Evolutionary conservation across 345 rosid species (phyloP), one percentile per base, ranked within the genome.

Genomic region (Bruguiera sexangula): DNA sequence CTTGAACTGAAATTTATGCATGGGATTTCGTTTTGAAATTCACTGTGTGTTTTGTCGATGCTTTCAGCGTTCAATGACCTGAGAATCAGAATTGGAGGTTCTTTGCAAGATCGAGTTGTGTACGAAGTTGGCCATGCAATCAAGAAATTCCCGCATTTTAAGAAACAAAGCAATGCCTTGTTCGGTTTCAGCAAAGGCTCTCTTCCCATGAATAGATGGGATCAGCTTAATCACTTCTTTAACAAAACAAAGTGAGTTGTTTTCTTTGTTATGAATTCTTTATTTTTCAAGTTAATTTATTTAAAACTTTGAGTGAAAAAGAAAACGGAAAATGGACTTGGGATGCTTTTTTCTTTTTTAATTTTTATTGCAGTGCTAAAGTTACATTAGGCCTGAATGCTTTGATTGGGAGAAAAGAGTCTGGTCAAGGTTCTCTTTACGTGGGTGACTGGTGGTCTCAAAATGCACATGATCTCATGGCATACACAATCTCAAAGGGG

Each of bases 121-220:
- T 88, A 86, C 68, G 55, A 84, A 29, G 83, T 87, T 24, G 79
- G 83, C 1, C 53, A 74, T 8, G 51, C 81, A 0, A 43, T 69
- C 0, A 80, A 54, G 50, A 63, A 74, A 2, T 85, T 87, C 62
- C 75, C 80, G 2, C 73, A 54, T 32, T 78, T 88, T 66, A 75
- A 70, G 36, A 73, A 57, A 64, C 6, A 1, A 4, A 13, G 63
- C 0, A 69, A 13, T 6, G 80, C 76, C 11, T 31, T 85, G 76
- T 88, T 86, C 31, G 88, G 85, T 8, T 88, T 88, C 74, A 82
- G 71, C 68, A 30, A 48, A 68, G 90, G 88, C 13, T 76, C 87
- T 63, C 84, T 88, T 8, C 9, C 65, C 4, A 83, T 80, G 88
- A 59, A 79, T 1, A 77, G 82, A 77, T 88, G 90, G 93, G 90